Conservation (phyloP, 2,329 filamentous ascomycete genomes). For the Apiospora saccharicola region DNA sequence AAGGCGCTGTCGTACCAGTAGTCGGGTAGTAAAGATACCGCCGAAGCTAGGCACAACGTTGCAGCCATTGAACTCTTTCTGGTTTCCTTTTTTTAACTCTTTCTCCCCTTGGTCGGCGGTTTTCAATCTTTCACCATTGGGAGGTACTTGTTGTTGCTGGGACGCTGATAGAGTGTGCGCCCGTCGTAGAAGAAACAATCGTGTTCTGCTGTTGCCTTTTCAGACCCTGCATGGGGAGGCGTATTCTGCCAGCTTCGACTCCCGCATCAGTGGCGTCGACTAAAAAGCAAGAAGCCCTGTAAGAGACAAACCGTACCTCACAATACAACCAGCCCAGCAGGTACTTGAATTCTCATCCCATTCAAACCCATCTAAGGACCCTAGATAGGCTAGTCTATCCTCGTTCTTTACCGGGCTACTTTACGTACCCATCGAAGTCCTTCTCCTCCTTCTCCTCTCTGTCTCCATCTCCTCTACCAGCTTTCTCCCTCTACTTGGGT, state of each 20-base stretch:
- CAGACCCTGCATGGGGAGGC: conserved; percentile 44
- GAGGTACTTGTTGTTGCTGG: neutral
- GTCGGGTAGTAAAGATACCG: neutral
- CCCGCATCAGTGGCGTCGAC: conserved; percentile 46
- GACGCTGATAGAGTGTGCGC: neutral
- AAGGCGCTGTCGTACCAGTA: neutral
- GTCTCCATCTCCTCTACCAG: neutral
- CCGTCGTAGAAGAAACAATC: conserved; percentile 4
- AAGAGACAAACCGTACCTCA: conserved; percentile 1
- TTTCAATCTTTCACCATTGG: neutral
- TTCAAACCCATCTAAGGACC: neutral
- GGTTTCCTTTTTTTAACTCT: neutral
- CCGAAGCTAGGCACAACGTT: conserved; percentile 20
- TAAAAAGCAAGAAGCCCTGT: conserved; percentile 31
- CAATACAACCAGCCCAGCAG: neutral
- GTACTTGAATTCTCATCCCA: neutral
- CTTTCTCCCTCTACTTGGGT: conserved; percentile 6
- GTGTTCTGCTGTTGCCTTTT: conserved; percentile 25
- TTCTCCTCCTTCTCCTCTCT: neutral
- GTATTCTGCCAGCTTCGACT: conserved; percentile 38
- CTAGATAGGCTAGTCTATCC: neutral
- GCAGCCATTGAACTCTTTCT: conserved; percentile 20
- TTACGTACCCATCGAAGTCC: neutral
- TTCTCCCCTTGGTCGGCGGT: neutral
- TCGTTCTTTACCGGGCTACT: neutral